These are phyloP conservation scores for Yarrowia sp. DNA, from an alignment of 805 yeast genomes.

Conservation along the genomic window DNA sequence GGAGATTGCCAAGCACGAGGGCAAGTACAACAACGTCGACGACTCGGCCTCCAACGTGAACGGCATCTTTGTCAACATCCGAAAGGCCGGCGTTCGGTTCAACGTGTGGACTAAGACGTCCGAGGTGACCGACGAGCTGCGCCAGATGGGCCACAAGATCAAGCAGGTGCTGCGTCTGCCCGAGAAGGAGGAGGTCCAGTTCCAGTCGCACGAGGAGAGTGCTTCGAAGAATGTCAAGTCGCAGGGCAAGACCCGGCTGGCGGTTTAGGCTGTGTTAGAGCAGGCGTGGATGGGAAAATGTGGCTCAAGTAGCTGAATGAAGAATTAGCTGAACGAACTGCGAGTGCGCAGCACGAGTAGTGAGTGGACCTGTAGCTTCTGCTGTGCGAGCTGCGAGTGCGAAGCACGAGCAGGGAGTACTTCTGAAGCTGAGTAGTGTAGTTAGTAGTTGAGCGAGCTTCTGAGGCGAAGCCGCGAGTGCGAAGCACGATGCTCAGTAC, in stretches of 20 bases:
- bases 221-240: conserved; percentile 23
- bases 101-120: conserved; percentile 92
- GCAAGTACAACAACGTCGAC: conserved; percentile 38
- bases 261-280: no score
- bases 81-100: conserved; percentile 77
- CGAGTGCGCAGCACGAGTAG: no score
- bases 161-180: conserved; percentile 77
- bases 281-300: no score
- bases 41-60: conserved; percentile 81
- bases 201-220: conserved; percentile 37
- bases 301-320: no score
- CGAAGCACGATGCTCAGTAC: no score
- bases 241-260: conserved; percentile 23
- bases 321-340: no score
- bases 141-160: conserved; percentile 81
- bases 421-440: no score
- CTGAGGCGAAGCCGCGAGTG: no score
- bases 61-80: conserved; percentile 88
- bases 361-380: no score
- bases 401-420: no score
- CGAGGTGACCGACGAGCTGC: conserved; percentile 53
- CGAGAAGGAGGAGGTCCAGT: conserved; percentile 77
- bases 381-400: no score
- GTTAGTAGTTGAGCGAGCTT: no score
- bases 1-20: conserved; percentile 25